A percentile compares a stretch with the other conserved stretches of the same genome.
phyloP scores from a whole-genome alignment of 305 asterid genomes.

The Rubia peregrina region DNA sequence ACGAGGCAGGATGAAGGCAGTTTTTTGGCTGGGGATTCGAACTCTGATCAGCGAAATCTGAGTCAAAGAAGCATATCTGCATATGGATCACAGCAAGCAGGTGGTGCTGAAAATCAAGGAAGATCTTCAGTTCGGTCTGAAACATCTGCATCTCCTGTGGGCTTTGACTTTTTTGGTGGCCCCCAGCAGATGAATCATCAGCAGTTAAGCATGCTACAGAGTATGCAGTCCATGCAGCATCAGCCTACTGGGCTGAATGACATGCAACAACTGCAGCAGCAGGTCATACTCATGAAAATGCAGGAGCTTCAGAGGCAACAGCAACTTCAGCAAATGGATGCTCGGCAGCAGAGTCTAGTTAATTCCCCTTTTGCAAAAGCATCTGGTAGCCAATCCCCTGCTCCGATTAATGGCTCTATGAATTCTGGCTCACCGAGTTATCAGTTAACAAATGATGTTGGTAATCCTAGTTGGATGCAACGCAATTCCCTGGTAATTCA shows the following conservation, averaged over 20 bases:
- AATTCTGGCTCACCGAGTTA: slow-evolving; percentile 42
- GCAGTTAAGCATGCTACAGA: slow-evolving; percentile 45
- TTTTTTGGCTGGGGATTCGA: slow-evolving; percentile 53
- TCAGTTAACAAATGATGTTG: slow-evolving; percentile 48
- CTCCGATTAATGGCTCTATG: slow-evolving; percentile 35
- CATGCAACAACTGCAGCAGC: slow-evolving; percentile 75
- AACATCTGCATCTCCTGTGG: slow-evolving; percentile 48
- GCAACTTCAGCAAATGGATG: slow-evolving; percentile 55
- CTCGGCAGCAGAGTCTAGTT: slow-evolving; percentile 42
- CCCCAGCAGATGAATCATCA: slow-evolving; percentile 74
- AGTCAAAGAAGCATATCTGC: slow-evolving; percentile 48
- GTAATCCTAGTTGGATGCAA: slow-evolving; percentile 56
- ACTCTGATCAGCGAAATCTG: slow-evolving; percentile 43
- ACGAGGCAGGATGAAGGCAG: slow-evolving; percentile 54
- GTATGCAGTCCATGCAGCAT: slow-evolving; percentile 49
- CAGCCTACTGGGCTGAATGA: slow-evolving; percentile 67
- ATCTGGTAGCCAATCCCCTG: slow-evolving; percentile 49
- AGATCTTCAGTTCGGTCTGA: slow-evolving; percentile 50
- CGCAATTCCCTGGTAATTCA: slow-evolving; percentile 51
- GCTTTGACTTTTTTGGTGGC: slow-evolving; percentile 79
- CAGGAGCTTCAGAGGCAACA: slow-evolving; percentile 89
- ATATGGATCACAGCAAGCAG: slow-evolving; percentile 55
- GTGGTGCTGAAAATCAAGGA: slow-evolving; percentile 52
- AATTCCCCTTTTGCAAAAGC: slow-evolving; percentile 39
- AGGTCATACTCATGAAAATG: slow-evolving; percentile 68